A percentile compares a stretch with the other conserved stretches of the same genome.
phyloP scores from a whole-genome alignment of 805 yeast genomes.

The Candida namnaoensis region DNA sequence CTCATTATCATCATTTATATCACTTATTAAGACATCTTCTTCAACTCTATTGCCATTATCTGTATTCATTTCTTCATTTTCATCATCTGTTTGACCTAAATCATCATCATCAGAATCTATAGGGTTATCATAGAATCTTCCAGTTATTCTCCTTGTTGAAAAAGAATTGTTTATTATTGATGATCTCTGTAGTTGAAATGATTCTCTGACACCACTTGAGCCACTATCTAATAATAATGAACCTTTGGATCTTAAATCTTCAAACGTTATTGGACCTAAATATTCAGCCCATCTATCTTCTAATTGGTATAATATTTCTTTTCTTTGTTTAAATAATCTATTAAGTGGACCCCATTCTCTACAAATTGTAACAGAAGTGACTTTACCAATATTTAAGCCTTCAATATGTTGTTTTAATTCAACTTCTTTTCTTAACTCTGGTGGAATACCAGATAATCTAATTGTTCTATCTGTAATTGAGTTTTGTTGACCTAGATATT shows the following conservation, averaged over 20 bases:
- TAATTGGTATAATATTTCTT: conserved; percentile 39
- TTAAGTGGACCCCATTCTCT: conserved; percentile 81
- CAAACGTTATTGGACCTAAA: conserved; percentile 29
- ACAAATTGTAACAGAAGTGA: conserved; percentile 69
- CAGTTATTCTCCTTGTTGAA: conserved; percentile 3
- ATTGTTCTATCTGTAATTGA: conserved; percentile 90
- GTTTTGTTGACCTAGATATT: conserved; percentile 75
- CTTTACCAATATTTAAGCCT: conserved; percentile 70
- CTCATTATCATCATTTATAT: conserved; percentile 6
- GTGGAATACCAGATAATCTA: conserved; percentile 82
- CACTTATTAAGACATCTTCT: not conserved
- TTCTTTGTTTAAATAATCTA: conserved; percentile 50
- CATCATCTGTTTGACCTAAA: not conserved
- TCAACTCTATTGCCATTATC: conserved; percentile 3
- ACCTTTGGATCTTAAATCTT: conserved; percentile 2
- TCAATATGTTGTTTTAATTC: conserved; percentile 70
- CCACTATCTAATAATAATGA: conserved; percentile 5
- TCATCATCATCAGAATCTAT: conserved; percentile 4
- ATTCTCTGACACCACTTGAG: conserved; percentile 12
- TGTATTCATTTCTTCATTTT: conserved; percentile 1
- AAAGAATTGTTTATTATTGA: not conserved
- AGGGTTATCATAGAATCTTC: conserved; percentile 5
- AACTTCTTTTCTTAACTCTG: conserved; percentile 63
- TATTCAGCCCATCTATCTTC: conserved; percentile 72
- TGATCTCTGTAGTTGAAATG: conserved; percentile 11